Base-by-base conservation (phyloP, 768 basidiomycete species). In the Calvatia gigantea region DNA sequence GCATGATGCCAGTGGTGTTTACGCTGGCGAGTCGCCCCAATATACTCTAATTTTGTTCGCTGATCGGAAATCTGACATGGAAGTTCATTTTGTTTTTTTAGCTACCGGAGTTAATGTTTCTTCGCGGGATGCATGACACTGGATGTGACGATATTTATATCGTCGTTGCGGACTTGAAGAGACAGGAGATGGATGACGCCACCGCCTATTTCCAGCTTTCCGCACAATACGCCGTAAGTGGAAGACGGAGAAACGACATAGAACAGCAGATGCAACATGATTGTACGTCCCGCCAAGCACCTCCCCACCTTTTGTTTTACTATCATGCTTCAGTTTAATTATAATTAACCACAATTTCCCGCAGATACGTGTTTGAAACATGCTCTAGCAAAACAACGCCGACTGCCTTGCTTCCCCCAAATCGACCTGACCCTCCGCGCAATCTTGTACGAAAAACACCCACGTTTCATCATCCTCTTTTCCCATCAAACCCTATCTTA, bases 341-440 rank as follows among this genome's bases (percentile, higher is more conserved):
- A n/a, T n/a, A n/a, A n/a, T 29, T 57, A 39, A 38, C 37, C 44
- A 21, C 23, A 21, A 28, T 51, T 25, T 19, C 15, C 23, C 31
- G 19, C 56, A 79, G 78, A 90, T 67, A 87, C 87, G 78, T 84
- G 84, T 23, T 70, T 90, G 43, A 81, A 75, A 56, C 85, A 88
- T 63, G 80, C 82, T 8, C 75, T 90, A 50, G 78, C 83, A 56
- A 80, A 81, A 41, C 85, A 87, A 63, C 81, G 81, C 31, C 81
- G 88, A n/a, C 85, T 81, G 4, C 88, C 88, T 0, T 90, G 88
- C 67, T 89, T 90, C 68, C 88, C 88, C 4, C 88, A 90, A 69
- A 86, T 90, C 70, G 88, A 90, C 70, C 79, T 90, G 57, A 82
- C 84, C 32, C 76, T 90, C 51, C 86, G 88, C 35, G 87, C 87